Base-by-base conservation (phyloP, 768 basidiomycete genomes). In the Russula ochroleuca region DNA sequence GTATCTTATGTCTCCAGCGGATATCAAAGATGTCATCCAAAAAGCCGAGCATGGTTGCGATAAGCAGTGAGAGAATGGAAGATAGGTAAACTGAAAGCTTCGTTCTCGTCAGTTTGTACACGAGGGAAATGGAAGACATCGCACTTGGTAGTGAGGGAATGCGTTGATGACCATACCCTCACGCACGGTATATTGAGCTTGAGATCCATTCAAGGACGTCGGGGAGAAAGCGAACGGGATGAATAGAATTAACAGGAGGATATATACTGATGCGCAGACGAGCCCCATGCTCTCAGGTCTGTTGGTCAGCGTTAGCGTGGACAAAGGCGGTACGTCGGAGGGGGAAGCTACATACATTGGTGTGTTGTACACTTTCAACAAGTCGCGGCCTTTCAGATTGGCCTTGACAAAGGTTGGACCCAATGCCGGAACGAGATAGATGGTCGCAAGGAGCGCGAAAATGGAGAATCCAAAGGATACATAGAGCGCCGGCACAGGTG, bases 21-120 rank as follows among this genome's bases (percentile, higher is more conserved):
- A 99, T 98, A 73, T 99, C 97, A 69, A 98, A 99, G 5, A 98
- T 83, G 74, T 99, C 97, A 70, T 99, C 97, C 50, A 98, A 79
- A 72, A 99, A 96, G 37, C 97, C 97, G 9, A 99, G 84, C 64
- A 98, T 80, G 0, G 94, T 95, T 0, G 97, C 95, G 48, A 92
- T 92, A 38, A 98, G 77, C 41, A 99, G 79, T 0, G 92, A 94
- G n/a, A 99, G 81, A 8, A 99, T 72, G 10, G 93, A 92, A 0
- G 97, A 95, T 50, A 99, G 80, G 75, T 97, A 99, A 7, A 95
- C 85, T 1, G 96, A 85, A 63, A 98, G 80, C 91, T 98, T 58
- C 33, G 21, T 52, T 37, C 31, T 28, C n/a, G 35, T 49, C 48
- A 50, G 47, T 14, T 23, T 21, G 33, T 13, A 40, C 23, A 28